phyloP scores from a whole-genome alignment of 331 rosid species.

The Rosa hybrid region DNA sequence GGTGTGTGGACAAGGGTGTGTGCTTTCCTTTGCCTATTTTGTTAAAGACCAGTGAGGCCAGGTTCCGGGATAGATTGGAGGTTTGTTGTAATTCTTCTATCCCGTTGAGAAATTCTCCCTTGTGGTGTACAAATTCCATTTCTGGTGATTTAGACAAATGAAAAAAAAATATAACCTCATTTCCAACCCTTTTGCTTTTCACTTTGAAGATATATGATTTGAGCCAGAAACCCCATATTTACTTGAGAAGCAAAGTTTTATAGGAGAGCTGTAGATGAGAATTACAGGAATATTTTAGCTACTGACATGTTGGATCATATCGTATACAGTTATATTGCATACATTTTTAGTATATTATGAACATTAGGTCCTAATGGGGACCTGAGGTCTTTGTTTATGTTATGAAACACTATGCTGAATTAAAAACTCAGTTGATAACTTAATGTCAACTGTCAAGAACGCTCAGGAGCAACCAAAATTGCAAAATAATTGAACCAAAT shows the following conservation, averaged over 20 bases:
- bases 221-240: not conserved
- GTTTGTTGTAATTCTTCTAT: conserved; percentile 74
- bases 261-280: not conserved
- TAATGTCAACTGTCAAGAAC: too few relatives aligned
- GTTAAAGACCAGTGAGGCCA: conserved; percentile 55
- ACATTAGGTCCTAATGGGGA: too few relatives aligned
- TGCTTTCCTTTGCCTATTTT: conserved; percentile 76
- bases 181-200: not conserved
- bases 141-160: not conserved
- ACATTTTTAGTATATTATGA: too few relatives aligned
- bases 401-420: too few relatives aligned
- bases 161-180: not conserved
- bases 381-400: too few relatives aligned
- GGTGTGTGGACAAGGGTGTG: conserved; percentile 77
- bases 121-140: conserved; percentile 57
- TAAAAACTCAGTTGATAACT: too few relatives aligned
- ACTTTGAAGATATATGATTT: not conserved
- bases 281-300: too few relatives aligned
- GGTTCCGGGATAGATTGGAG: conserved; percentile 62
- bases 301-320: too few relatives aligned
- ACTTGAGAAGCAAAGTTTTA: not conserved
- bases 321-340: too few relatives aligned
- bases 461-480: too few relatives aligned
- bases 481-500: too few relatives aligned
- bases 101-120: conserved; percentile 69